Conservation (phyloP, 805 yeast species). For the Lipomyces sp. region DNA sequence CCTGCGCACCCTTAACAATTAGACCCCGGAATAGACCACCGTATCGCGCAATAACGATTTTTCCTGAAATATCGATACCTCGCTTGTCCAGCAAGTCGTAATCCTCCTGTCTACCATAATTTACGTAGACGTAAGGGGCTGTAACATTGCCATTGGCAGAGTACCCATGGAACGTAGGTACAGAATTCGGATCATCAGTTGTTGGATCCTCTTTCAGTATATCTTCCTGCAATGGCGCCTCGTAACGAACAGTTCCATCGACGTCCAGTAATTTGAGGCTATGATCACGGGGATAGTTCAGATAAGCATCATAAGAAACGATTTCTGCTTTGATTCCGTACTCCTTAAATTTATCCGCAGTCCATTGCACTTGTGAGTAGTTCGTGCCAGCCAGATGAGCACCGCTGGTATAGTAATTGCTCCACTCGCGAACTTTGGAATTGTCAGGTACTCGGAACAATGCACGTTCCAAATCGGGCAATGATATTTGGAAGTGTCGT, state of each 20-base stretch:
- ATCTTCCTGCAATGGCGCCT: constrained; percentile 61
- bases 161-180: constrained; percentile 78
- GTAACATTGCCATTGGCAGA: constrained; percentile 78
- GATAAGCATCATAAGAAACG: constrained; percentile 64
- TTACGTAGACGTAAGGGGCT: constrained; percentile 66
- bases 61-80: constrained; percentile 59
- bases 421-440: constrained; percentile 56
- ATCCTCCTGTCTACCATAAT: constrained; percentile 69
- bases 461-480: constrained; percentile 69
- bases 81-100: constrained; percentile 53
- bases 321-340: constrained; percentile 61
- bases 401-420: constrained; percentile 45
- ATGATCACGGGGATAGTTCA: constrained; percentile 66
- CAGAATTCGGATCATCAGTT: constrained; percentile 52
- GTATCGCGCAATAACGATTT: constrained; percentile 69
- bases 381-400: constrained; percentile 49
- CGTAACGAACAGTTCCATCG: constrained; percentile 48
- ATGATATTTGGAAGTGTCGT: constrained; percentile 68
- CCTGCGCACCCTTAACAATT: constrained; percentile 77
- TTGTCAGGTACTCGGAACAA: constrained; percentile 53
- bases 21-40: constrained; percentile 72
- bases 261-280: constrained; percentile 53
- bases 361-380: constrained; percentile 55
- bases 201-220: constrained; percentile 58
- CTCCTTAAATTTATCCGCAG: constrained; percentile 60